phyloP scores from a whole-genome alignment of 2,329 filamentous ascomycete genomes.

The Neonectria neomacrospora region DNA sequence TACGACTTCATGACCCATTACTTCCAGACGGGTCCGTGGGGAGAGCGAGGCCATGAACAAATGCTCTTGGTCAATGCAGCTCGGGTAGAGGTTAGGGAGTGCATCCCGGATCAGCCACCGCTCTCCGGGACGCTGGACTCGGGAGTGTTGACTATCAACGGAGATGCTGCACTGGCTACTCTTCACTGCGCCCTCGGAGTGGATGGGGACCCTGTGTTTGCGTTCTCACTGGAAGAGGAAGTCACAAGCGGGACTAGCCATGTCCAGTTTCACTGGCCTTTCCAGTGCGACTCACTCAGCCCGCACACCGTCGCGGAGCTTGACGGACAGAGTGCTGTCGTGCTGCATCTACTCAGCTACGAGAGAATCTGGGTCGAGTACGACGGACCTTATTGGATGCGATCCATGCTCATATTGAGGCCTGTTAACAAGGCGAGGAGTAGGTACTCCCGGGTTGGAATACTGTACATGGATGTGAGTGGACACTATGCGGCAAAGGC shows the following conservation, averaged over 20 bases:
- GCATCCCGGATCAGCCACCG: constrained; percentile 4
- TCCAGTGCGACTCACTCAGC: constrained; percentile 5
- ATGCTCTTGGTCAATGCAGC: constrained; percentile 4
- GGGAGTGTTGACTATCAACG: background rate
- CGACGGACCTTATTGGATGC: constrained; percentile 19
- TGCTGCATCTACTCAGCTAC: constrained; percentile 6
- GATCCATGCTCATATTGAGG: background rate
- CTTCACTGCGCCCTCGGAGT: background rate
- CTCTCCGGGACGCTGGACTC: constrained; percentile 9
- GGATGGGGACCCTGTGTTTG: background rate
- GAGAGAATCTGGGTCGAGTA: constrained; percentile 3
- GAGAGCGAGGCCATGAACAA: background rate
- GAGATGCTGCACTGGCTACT: background rate
- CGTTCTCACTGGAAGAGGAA: background rate
- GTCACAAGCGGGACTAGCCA: accelerated
- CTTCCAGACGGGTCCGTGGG: constrained; percentile 14
- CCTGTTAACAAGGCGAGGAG: background rate
- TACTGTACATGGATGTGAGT: background rate
- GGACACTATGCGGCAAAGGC: background rate
- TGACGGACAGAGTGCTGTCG: background rate
- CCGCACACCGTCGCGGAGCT: background rate
- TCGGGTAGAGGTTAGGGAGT: background rate
- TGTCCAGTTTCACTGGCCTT: background rate
- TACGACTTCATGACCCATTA: constrained; percentile 2
- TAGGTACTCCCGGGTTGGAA: background rate